phyloP scores from a whole-genome alignment of 768 basidiomycete species.

The Clitopilus passeckerianus region DNA sequence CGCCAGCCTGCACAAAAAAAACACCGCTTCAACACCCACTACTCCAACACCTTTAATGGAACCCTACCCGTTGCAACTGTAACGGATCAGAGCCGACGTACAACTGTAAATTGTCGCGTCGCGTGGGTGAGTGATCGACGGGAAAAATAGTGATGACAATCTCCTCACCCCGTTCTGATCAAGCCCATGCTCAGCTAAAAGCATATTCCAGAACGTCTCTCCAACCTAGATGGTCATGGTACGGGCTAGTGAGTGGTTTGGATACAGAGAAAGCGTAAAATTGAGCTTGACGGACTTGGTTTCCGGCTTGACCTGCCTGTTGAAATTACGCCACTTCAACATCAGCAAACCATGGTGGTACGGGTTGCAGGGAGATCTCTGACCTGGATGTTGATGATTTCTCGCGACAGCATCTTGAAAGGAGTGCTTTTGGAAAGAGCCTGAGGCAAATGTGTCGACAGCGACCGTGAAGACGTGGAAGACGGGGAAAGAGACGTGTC shows the following conservation, averaged over 20 bases:
- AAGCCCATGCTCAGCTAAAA: conserved; percentile 83
- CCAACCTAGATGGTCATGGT: conserved; percentile 42
- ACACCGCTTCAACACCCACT: neutral
- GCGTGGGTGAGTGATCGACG: neutral
- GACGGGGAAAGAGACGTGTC: neutral
- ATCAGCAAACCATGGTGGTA: conserved; percentile 2
- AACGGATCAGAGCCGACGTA: conserved; percentile 72
- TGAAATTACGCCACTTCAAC: conserved; percentile 4
- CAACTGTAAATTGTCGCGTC: conserved; percentile 28
- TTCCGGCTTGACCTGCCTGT: conserved; percentile 71
- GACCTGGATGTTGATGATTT: conserved; percentile 82
- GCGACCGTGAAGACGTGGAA: neutral
- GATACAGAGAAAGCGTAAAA: conserved; percentile 37
- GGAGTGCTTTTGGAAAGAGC: neutral
- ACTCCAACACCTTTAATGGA: neutral
- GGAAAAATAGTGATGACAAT: neutral
- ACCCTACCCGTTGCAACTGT: conserved; percentile 65
- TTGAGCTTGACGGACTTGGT: conserved; percentile 28
- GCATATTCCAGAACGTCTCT: conserved; percentile 85
- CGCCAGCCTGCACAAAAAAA: conserved; percentile 48
- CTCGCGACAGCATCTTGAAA: conserved; percentile 54
- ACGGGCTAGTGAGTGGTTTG: conserved; percentile 5
- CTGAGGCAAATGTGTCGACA: neutral
- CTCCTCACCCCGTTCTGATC: conserved; percentile 60
- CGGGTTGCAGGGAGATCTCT: conserved; percentile 3